Percentiles rank a stretch among this genome's conserved stretches.
These are phyloP conservation scores for Herpetomonas tarakana DNA, from an alignment of 208 protist species.

Conservation along the genomic window DNA sequence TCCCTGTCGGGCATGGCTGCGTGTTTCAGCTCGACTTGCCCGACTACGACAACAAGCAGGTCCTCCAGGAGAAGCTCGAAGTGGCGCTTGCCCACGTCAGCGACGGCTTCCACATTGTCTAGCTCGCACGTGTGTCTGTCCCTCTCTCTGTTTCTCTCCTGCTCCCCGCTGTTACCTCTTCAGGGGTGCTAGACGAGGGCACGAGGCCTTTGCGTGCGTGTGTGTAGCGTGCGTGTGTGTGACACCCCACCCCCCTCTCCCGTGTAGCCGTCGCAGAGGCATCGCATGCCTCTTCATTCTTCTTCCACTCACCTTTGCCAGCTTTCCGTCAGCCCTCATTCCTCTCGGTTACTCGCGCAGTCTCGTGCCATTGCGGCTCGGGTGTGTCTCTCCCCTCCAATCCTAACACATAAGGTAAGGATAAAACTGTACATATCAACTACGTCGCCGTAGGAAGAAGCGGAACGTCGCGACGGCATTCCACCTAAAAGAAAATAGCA, in stretches of 20 bases:
- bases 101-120: slow-evolving; percentile 74
- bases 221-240: no score
- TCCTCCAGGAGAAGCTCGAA: slow-evolving; percentile 45
- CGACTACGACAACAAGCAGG: slow-evolving; percentile 55
- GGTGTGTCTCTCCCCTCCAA: no score
- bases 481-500: no score
- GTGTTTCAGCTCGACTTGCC: slow-evolving; percentile 60
- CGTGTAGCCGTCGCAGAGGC: background rate
- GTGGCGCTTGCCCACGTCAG: slow-evolving; percentile 51
- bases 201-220: no score
- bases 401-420: no score
- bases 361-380: no score
- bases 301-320: no score
- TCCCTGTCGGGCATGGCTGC: slow-evolving; percentile 69
- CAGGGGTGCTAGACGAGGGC: slow-evolving; percentile 1
- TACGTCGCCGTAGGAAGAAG: no score
- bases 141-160: background rate
- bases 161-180: background rate
- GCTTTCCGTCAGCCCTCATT: no score
- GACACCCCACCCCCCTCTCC: background rate
- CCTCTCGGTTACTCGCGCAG: no score
- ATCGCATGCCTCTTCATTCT: background rate
- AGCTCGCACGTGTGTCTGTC: background rate
- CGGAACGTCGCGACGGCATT: slow-evolving; percentile 1
- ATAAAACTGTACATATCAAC: no score